phyloP scores from a whole-genome alignment of 2,329 filamentous ascomycete species.

The Colletotrichum acutatum region DNA sequence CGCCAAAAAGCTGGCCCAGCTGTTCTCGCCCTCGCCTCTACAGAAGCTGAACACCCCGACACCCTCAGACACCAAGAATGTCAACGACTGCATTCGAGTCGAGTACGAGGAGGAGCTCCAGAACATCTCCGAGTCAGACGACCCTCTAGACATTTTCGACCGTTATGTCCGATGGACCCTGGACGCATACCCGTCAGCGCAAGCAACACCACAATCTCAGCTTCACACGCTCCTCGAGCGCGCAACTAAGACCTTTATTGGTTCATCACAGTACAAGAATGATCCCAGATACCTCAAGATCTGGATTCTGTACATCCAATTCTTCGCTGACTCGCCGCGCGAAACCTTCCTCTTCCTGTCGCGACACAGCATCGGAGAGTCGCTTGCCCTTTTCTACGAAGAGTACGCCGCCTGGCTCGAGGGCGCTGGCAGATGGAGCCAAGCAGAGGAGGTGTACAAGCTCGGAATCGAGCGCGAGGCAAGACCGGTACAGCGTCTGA shows the following conservation, averaged over 20 bases:
- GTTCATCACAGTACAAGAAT: constrained; percentile 90
- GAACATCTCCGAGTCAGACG: constrained; percentile 85
- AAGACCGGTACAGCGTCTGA: constrained; percentile 80
- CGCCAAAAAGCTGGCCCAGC: constrained; percentile 85
- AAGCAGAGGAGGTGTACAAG: constrained; percentile 94
- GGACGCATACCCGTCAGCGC: constrained; percentile 92
- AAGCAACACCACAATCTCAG: constrained; percentile 91
- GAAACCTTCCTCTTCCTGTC: constrained; percentile 94
- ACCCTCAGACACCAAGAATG: constrained; percentile 77
- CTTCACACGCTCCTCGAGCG: constrained; percentile 90
- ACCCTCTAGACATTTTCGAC: constrained; percentile 95
- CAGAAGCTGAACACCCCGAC: constrained; percentile 71
- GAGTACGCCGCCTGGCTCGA: constrained; percentile 97
- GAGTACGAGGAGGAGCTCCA: constrained; percentile 89
- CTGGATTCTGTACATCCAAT: constrained; percentile 92
- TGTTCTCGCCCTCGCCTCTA: constrained; percentile 76
- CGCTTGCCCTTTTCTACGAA: constrained; percentile 92
- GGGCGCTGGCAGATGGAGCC: constrained; percentile 81
- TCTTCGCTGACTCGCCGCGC: constrained; percentile 92
- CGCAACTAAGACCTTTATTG: constrained; percentile 89
- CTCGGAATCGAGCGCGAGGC: constrained; percentile 91
- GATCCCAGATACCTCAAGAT: constrained; percentile 93
- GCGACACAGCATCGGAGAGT: constrained; percentile 87
- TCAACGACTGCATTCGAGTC: constrained; percentile 82
- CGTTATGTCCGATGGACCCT: constrained; percentile 98